Conservation (phyloP, 345 rosid species). For the Citrus trifoliata region DNA sequence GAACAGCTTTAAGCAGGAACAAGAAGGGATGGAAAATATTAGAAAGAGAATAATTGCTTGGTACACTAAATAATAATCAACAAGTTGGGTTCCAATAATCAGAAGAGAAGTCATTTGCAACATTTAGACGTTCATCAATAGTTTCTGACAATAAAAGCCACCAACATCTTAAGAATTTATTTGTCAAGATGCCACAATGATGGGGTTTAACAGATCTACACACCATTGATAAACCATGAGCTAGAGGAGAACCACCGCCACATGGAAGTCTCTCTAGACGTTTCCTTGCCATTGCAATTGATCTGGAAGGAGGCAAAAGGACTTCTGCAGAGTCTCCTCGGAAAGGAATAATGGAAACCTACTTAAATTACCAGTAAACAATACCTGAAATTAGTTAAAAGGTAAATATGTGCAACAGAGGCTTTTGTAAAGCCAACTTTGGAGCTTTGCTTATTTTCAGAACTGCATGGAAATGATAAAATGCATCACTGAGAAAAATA, state of each 20-base stretch:
- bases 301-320: slow-evolving; percentile 92
- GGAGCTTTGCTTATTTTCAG: background rate
- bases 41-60: background rate
- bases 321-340: slow-evolving; percentile 97
- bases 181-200: background rate
- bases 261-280: slow-evolving; percentile 98
- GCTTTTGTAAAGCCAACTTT: background rate
- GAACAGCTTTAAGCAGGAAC: background rate
- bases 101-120: background rate
- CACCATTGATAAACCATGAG: slow-evolving; percentile 96
- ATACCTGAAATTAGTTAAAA: slow-evolving; percentile 2
- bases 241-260: slow-evolving; percentile 98
- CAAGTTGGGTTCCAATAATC: background rate
- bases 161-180: background rate
- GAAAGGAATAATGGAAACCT: slow-evolving; percentile 96
- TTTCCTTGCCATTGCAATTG: slow-evolving; percentile 96
- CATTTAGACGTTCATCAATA: background rate
- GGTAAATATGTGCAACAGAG: background rate
- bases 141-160: background rate
- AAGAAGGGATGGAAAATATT: background rate
- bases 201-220: slow-evolving; percentile 14
- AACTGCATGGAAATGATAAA: background rate
- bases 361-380: slow-evolving; percentile 21
- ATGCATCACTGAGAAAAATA: background rate
- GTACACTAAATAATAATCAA: background rate